Percentiles rank a stretch among this genome's conserved stretches.
phyloP scores from a whole-genome alignment of 192 early-diverging fungal species.

The Pilaira anomala region DNA sequence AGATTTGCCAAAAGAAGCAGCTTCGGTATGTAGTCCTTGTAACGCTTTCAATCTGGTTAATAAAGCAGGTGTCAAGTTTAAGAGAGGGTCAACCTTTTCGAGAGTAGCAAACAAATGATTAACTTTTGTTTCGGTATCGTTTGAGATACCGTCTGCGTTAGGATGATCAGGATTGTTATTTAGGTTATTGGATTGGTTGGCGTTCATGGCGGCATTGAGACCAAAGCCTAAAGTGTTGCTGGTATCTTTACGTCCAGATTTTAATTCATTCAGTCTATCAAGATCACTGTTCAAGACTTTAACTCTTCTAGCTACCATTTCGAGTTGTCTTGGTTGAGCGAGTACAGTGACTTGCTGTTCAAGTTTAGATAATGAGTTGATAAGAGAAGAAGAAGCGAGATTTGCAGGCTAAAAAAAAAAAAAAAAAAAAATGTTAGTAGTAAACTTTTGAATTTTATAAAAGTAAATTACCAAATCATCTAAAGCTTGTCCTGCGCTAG shows the following conservation, averaged over 20 bases:
- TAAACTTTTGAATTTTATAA: neutral
- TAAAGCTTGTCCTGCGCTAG: conserved; percentile 56
- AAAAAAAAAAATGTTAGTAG: neutral
- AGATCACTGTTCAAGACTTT: conserved; percentile 61
- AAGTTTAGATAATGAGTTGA: conserved; percentile 60
- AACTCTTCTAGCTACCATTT: conserved; percentile 56
- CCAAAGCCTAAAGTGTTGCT: conserved; percentile 3
- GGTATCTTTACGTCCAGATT: conserved; percentile 37
- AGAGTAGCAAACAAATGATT: conserved; percentile 67
- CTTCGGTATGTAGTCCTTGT: conserved; percentile 77
- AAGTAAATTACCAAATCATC: conserved; percentile 42
- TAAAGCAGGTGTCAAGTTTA: conserved; percentile 74
- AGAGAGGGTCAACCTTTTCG: conserved; percentile 74
- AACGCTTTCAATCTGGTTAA: conserved; percentile 76
- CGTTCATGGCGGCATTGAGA: neutral
- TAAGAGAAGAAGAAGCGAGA: conserved; percentile 39
- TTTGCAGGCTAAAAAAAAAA: conserved; percentile 9
- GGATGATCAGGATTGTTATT: neutral
- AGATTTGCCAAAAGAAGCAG: conserved; percentile 70
- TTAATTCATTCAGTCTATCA: conserved; percentile 67
- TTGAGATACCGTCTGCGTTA: conserved; percentile 3
- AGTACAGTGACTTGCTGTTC: conserved; percentile 70
- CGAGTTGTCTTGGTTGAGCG: conserved; percentile 70
- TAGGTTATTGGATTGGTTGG: neutral
- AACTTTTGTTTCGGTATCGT: conserved; percentile 41